phyloP scores from a whole-genome alignment of 2,329 filamentous ascomycete species.

The Neodidymelliopsis sp. region DNA sequence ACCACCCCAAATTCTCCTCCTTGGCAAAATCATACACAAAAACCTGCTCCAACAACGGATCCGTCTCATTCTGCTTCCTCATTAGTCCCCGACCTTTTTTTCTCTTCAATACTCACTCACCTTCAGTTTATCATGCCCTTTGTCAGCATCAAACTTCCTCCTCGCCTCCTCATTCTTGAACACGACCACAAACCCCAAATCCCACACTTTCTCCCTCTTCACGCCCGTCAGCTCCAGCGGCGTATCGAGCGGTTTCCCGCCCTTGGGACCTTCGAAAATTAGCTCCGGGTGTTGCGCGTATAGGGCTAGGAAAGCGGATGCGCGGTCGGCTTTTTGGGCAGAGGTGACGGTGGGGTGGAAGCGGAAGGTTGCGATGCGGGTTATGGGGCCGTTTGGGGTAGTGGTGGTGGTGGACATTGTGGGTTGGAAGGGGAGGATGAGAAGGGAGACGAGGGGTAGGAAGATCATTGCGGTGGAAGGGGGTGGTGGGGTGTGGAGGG shows the following conservation, averaged over 20 bases:
- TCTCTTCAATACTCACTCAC: conserved; percentile 12
- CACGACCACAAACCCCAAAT: conserved; percentile 35
- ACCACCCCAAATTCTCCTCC: conserved; percentile 37
- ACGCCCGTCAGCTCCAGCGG: conserved; percentile 32
- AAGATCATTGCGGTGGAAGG: background rate
- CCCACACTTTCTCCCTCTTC: conserved; percentile 33
- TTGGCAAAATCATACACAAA: conserved; percentile 41
- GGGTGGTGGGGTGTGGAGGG: background rate
- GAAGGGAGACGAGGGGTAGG: background rate
- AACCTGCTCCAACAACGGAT: conserved; percentile 33
- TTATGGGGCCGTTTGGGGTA: conserved; percentile 17
- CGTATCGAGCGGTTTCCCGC: conserved; percentile 31
- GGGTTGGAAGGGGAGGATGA: background rate
- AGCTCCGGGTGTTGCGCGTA: conserved; percentile 31
- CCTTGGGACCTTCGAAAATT: conserved; percentile 24
- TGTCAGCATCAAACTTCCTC: conserved; percentile 30
- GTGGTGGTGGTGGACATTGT: background rate
- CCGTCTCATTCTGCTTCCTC: conserved; percentile 31
- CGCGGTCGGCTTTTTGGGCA: conserved; percentile 31
- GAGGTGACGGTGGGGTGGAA: conserved; percentile 26
- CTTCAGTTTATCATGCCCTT: conserved; percentile 36
- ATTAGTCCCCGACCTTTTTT: background rate
- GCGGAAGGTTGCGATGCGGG: conserved; percentile 34
- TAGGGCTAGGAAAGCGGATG: conserved; percentile 30
- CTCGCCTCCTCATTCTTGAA: conserved; percentile 36